Base-by-base conservation (phyloP, 768 basidiomycete species). In the Pholiota conissans region DNA sequence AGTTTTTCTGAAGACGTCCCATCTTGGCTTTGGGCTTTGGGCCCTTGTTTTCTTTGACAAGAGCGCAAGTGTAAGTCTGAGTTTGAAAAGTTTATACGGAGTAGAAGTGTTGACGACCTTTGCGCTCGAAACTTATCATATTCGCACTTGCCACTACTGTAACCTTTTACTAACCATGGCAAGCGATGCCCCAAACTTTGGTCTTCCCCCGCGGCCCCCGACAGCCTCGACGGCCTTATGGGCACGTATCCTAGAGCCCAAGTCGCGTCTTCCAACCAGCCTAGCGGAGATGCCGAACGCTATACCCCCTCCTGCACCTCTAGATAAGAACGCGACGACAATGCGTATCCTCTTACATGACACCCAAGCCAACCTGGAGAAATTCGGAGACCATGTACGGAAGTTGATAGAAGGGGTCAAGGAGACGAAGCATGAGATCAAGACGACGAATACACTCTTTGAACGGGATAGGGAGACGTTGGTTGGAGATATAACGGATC, bases 331-430 rank as follows among this genome's bases (percentile, higher is more conserved):
- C 9, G 83, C 80, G 6, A 87, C 88, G 3, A 87, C 89, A 5
- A 86, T 86, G 73, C 82, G 89, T 35, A 79, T 90, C 62, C 77
- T 91, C 11, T 72, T 91, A 18, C 83, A 90, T 61, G 90, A 91
- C 66, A 90, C 88, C 0, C 87, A 90, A 55, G 81, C 80, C 20
- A 83, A 85, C 59, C 76, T 91, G 34, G 87, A 91, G 69, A 81
- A 75, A 62, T 90, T 91, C 58, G 82, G 85, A 0, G 72, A 73
- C 5, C 78, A 79, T 13, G 80, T 86, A 13, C 84, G 82, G 40
- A 70, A 71, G n/a, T 74, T 90, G 22, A 69, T 82, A 1, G 68
- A 69, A 10, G 76, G 73, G 29, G 75, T 88, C 11, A 81, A 84
- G 13, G 76, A 81, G 29, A 75, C 84, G 24, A 79, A 77, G 60